Base-by-base conservation (phyloP, 441 rosid species). In the Populus trichocarpa region DNA sequence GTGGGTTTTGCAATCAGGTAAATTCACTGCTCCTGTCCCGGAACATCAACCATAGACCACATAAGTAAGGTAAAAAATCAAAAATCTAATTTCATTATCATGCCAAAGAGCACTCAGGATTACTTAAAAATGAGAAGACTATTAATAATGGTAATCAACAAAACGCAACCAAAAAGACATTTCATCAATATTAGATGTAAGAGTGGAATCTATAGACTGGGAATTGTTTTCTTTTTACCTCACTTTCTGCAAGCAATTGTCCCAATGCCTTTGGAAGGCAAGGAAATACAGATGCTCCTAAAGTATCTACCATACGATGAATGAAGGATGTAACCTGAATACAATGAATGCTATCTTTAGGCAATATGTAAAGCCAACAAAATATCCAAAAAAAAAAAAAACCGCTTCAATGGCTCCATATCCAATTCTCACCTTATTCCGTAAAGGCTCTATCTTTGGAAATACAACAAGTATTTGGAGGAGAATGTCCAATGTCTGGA, bases 281-380 rank as follows among this genome's bases (percentile, higher is more conserved):
- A 59, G 99, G 99, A 80, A 95, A 93, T 53, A 95, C 98, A 4
- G 92, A 89, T 75, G 89, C 80, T 74, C 99, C 99, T 53, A 95
- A 87, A 26, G 95, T 92, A 75, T 95, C 98, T 82, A 93, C 97
- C 98, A 95, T 95, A 72, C 98, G 92, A 87, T 95, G 98, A 59
- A 93, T 88, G 84, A 95, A 92, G 64, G 98, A 92, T 70, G 88
- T 86, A 67, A 95, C 94, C 99, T 95, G 82, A 73, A 84, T 71
- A 72, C 67, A 81, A 75, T 61, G 73, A 80, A 74, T 63, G 73
- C 66, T 38, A 81, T 77, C 32, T 77, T 32, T 72, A 70, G 75
- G 73, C 75, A 71, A 78, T 23, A 79, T 59, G 28, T 12, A 46
- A 12, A 42, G 50, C 70, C 72, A 75, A 63, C 25, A 76, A 46